Evolutionary conservation across 352 stramenopile genomes (phyloP).

Genomic region (Pythium dissimile): DNA sequence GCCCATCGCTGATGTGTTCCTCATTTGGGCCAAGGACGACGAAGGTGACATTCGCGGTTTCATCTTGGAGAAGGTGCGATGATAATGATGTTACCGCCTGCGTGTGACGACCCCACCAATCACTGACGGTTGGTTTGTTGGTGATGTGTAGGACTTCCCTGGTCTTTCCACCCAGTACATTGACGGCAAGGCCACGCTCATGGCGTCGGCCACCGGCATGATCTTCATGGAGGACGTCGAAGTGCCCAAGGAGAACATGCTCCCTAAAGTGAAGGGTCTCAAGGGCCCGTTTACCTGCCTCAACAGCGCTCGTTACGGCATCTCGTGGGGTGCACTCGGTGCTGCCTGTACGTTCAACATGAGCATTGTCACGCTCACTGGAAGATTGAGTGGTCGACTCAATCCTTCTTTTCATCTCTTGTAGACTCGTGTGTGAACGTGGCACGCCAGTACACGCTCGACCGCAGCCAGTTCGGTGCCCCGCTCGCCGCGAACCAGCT

Average conservation of each 20-base stretch:
- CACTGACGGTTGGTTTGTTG: not conserved
- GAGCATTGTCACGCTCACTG: too few species aligned
- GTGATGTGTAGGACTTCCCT: constrained; percentile 67
- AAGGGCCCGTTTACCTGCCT: constrained; percentile 97
- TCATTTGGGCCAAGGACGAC: constrained; percentile 97
- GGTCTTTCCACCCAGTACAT: constrained; percentile 94
- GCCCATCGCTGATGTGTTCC: constrained; percentile 96
- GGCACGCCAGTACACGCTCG: constrained; percentile 94
- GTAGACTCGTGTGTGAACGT: constrained; percentile 91
- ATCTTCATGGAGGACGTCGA: constrained; percentile 98
- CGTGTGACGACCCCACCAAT: not conserved
- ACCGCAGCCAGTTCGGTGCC: constrained; percentile 94
- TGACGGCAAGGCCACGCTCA: constrained; percentile 95
- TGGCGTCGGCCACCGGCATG: constrained; percentile 95
- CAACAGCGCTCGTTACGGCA: constrained; percentile 97
- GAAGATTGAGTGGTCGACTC: not conserved
- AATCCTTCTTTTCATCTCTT: not conserved
- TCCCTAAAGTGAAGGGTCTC: constrained; percentile 86
- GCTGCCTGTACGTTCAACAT: constrained; percentile 73
- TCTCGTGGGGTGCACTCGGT: constrained; percentile 96
- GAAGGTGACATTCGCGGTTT: constrained; percentile 94
- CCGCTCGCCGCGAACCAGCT: constrained; percentile 98
- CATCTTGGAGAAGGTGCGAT: constrained; percentile 88
- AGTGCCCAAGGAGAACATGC: constrained; percentile 92
- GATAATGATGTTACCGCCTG: not conserved